phyloP scores from a whole-genome alignment of 164 flowering plant species.

The Vitis rotundifolia region DNA sequence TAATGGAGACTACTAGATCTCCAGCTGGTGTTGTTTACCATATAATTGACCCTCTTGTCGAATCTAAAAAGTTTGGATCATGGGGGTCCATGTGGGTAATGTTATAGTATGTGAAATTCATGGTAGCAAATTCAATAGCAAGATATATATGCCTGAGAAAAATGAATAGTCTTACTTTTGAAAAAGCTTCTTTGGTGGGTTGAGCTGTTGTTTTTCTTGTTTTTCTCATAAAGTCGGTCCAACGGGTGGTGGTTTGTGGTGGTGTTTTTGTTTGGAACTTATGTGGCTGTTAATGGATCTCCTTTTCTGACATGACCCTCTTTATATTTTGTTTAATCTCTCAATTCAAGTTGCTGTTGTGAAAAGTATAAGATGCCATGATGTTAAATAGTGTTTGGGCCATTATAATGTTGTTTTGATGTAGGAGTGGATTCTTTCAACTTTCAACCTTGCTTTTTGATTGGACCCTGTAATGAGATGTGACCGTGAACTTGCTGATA shows the following conservation, averaged over 20 bases:
- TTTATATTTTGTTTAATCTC: not conserved
- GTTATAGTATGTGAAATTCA: not conserved
- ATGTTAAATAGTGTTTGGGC: too few species aligned
- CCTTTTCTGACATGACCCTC: not conserved
- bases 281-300: not conserved
- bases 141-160: not conserved
- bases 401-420: not conserved
- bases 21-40: not conserved
- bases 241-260: not conserved
- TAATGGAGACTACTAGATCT: not conserved
- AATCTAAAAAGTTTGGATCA: not conserved
- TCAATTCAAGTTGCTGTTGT: not conserved
- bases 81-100: not conserved
- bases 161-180: not conserved
- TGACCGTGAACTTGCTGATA: not conserved
- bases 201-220: not conserved
- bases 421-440: not conserved
- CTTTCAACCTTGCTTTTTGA: not conserved
- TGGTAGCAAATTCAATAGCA: not conserved
- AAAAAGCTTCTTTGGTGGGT: not conserved
- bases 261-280: not conserved
- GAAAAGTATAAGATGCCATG: not conserved
- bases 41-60: not conserved
- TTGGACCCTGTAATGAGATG: not conserved
- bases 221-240: slow-evolving; percentile 1